Conservation (phyloP, 208 protist species). For the Borovskyia barvae region DNA sequence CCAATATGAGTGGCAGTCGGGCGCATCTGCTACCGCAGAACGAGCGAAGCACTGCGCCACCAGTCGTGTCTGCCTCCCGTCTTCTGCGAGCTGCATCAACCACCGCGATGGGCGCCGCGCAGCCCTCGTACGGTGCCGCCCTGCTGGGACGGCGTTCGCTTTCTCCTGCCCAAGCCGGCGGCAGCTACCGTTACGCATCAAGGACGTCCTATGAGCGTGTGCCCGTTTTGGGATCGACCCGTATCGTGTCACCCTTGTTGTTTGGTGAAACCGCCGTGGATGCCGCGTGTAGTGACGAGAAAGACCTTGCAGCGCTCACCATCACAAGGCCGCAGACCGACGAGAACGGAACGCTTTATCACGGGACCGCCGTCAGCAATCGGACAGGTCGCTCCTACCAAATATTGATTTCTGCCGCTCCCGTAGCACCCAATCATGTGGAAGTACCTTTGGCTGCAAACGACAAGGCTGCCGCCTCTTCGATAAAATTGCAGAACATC, state of each 20-base stretch:
- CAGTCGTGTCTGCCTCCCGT: not conserved
- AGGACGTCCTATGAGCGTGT: too few species aligned
- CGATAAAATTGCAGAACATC: too few species aligned
- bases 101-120: conserved; percentile 4
- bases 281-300: too few species aligned
- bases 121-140: conserved; percentile 14
- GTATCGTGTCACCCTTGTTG: not conserved
- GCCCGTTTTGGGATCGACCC: too few species aligned
- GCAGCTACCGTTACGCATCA: too few species aligned
- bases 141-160: conserved; percentile 1
- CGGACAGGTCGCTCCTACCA: conserved; percentile 4
- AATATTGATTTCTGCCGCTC: conserved; percentile 13
- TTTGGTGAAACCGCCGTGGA: too few species aligned
- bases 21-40: too few species aligned
- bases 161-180: not conserved
- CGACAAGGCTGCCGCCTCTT: too few species aligned
- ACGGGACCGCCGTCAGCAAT: conserved; percentile 4
- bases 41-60: too few species aligned
- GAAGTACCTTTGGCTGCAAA: too few species aligned
- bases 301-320: not conserved
- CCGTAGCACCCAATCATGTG: too few species aligned
- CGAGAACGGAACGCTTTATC: conserved; percentile 3
- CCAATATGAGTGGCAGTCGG: too few species aligned
- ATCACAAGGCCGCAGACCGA: not conserved
- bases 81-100: conserved; percentile 6